These are phyloP conservation scores for Kregervanrija fluxuum DNA, from an alignment of 805 yeast genomes.

Conservation along the genomic window DNA sequence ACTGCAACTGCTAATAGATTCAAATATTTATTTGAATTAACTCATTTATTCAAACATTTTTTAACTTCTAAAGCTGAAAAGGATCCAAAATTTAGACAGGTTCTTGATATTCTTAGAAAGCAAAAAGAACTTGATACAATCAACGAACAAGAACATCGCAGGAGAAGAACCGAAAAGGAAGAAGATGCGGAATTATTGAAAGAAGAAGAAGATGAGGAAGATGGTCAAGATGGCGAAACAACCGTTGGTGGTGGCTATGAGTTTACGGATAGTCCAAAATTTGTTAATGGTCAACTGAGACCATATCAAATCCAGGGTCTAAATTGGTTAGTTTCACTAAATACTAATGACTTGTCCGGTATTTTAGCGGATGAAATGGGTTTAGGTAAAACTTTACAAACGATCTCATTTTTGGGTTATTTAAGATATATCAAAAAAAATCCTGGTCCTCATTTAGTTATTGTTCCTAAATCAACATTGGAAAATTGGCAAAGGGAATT, in stretches of 20 bases:
- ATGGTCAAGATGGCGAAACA: slow-evolving; percentile 10
- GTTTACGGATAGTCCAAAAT: slow-evolving; percentile 44
- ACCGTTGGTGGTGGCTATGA: slow-evolving; percentile 30
- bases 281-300: slow-evolving; percentile 54
- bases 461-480: slow-evolving; percentile 74
- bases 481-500: slow-evolving; percentile 80
- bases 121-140: slow-evolving; percentile 6
- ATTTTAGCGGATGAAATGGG: slow-evolving; percentile 87
- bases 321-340: slow-evolving; percentile 67
- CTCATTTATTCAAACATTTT: slow-evolving; percentile 62
- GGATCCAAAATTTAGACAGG: slow-evolving; percentile 49
- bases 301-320: slow-evolving; percentile 76
- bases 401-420: slow-evolving; percentile 70
- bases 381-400: slow-evolving; percentile 73
- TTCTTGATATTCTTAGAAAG: slow-evolving; percentile 34
- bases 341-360: slow-evolving; percentile 64
- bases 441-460: slow-evolving; percentile 67
- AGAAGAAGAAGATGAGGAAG: slow-evolving; percentile 38
- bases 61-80: slow-evolving; percentile 56
- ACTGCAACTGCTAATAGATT: slow-evolving; percentile 60
- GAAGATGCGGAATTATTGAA: slow-evolving; percentile 71
- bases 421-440: slow-evolving; percentile 52
- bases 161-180: slow-evolving; percentile 69
- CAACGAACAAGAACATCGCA: slow-evolving; percentile 32
- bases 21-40: slow-evolving; percentile 56